Evolutionary conservation across 139 green algal species (phyloP).

Genomic region (Edaphochlamys debaryana): DNA sequence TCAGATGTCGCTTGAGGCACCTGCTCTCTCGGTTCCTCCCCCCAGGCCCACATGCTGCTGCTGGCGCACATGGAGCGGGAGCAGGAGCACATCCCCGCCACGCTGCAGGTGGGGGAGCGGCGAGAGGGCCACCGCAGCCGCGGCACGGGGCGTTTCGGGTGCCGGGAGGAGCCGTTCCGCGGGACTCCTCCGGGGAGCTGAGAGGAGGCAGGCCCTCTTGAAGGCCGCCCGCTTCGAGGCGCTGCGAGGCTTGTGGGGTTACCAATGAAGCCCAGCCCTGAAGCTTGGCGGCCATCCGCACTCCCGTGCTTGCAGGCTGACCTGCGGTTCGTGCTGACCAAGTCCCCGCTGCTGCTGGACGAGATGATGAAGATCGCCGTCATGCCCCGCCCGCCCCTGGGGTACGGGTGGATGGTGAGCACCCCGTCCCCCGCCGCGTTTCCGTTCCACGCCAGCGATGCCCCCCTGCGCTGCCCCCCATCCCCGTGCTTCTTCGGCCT

Average conservation of each 20-base stretch:
- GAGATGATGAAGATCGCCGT: conserved; percentile 85
- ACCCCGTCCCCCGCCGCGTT: no score
- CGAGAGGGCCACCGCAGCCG: neutral
- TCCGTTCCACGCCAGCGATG: no score
- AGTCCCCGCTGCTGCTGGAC: conserved; percentile 75
- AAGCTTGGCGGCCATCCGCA: no score
- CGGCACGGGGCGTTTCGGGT: neutral
- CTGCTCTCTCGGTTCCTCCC: neutral
- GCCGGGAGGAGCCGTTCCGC: no score
- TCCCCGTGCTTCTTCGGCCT: no score
- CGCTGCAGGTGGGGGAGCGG: conserved; percentile 53
- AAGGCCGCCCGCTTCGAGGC: no score
- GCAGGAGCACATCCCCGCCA: conserved; percentile 57
- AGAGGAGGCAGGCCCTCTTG: no score
- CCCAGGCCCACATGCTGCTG: conserved; percentile 87
- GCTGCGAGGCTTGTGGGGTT: no score
- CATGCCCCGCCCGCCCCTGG: conserved; percentile 60
- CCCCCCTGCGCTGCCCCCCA: no score
- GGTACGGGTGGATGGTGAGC: conserved; percentile 78
- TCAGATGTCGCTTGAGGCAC: no score
- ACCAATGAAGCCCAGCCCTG: no score
- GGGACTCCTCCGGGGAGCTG: no score
- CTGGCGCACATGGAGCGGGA: conserved; percentile 80
- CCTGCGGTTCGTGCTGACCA: conserved; percentile 77
- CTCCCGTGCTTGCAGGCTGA: conserved; percentile 52